Base-by-base conservation (phyloP, 169 alveolate genomes). In the Toxoplasma gondii region DNA sequence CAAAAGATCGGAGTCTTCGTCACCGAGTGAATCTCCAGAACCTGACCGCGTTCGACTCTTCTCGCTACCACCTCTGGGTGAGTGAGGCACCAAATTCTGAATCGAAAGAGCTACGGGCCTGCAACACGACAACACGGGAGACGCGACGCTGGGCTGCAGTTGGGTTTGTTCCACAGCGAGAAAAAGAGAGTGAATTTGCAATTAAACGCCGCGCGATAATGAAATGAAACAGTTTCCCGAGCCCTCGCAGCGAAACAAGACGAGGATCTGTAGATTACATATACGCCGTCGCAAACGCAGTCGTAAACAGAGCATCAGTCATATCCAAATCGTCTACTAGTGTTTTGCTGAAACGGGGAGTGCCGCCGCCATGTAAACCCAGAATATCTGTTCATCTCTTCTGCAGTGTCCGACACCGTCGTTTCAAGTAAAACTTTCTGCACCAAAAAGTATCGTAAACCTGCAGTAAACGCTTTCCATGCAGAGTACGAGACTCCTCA, bases 81-180 rank as follows among this genome's bases (percentile, higher is more conserved):
- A 31, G 22, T 82, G 90, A 16, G 2, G 90, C 31, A 38, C 69
- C 90, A 82, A 43, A 43, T 43, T 82, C 54, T 43, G 90, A 19
- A 82, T 82, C 17, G 90, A 82, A 22, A 82, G 67, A 10, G 90
- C 90, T 5, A 82, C 90, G 5, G 90, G 90, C 90, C 90, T 82
- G 90, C n/a, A 36, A 7, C 69, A 38, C 69, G 24, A 19, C 38
- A 41, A 82, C 17, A 44, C 27, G 67, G 90, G 29, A 17, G 19
- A 41, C 58, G 12, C 58, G 58, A 12, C 12, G 58, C 58, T 49
- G 58, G 22, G 88, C 53, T 41, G 16, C 88, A 38, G 29, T 80
- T 19, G 54, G 10, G 24, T 69, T 69, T 2, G 34, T 31, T 49
- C 12, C 12, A 49, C 58, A 4, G 58, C 58, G 12, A 49, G 58